phyloP scores from a whole-genome alignment of 805 yeast species.

The Candida mattraensis region DNA sequence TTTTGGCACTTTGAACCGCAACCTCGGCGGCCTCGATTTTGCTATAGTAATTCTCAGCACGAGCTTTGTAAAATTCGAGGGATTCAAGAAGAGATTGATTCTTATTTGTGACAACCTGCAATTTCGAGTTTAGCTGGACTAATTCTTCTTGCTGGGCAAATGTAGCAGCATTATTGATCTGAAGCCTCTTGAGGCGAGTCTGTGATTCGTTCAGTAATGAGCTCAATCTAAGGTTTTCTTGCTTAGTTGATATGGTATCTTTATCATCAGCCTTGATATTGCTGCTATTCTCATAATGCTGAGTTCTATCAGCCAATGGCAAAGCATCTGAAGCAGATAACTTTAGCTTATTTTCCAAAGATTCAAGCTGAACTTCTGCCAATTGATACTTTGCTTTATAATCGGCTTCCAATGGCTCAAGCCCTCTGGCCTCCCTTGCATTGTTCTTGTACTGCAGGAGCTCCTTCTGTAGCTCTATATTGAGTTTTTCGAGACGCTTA shows the following conservation, averaged over 20 bases:
- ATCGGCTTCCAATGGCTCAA: slow-evolving; percentile 35
- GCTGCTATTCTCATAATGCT: slow-evolving; percentile 10
- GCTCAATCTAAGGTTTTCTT: slow-evolving; percentile 35
- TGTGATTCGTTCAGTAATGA: slow-evolving; percentile 36
- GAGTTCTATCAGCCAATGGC: slow-evolving; percentile 29
- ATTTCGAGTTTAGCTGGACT: slow-evolving; percentile 51
- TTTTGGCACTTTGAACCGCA: slow-evolving; percentile 59
- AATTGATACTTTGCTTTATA: slow-evolving; percentile 48
- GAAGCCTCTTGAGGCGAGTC: slow-evolving; percentile 34
- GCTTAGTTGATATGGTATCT: slow-evolving; percentile 28
- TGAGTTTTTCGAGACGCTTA: slow-evolving; percentile 32
- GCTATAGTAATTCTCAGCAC: slow-evolving; percentile 72
- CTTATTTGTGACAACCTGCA: slow-evolving; percentile 56
- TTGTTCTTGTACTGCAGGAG: slow-evolving; percentile 32
- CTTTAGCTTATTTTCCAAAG: slow-evolving; percentile 37
- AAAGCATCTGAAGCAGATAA: slow-evolving; percentile 34
- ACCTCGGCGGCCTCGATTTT: slow-evolving; percentile 80
- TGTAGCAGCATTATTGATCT: slow-evolving; percentile 25
- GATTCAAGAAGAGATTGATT: slow-evolving; percentile 54
- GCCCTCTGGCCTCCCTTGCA: slow-evolving; percentile 35
- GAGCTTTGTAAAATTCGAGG: slow-evolving; percentile 59
- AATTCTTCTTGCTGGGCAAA: slow-evolving; percentile 36
- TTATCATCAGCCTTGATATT: slow-evolving; percentile 20
- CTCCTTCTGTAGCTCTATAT: slow-evolving; percentile 36
- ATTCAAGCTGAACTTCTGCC: slow-evolving; percentile 43